These are phyloP conservation scores for Metarhizium brunneum DNA, from an alignment of 2,329 filamentous ascomycete species.

Conservation along the genomic window DNA sequence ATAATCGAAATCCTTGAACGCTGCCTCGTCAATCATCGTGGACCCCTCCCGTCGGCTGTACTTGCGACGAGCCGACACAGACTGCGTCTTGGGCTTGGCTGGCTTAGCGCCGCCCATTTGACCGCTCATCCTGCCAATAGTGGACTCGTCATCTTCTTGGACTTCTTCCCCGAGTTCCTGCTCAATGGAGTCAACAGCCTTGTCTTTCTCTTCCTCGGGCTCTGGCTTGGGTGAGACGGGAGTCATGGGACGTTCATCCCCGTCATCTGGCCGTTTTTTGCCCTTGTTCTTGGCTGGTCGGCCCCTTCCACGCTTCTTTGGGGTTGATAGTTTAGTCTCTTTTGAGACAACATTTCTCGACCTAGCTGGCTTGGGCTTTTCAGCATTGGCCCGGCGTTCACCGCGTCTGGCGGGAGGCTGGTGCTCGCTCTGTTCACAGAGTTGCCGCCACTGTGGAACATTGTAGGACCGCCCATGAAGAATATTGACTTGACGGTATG, in stretches of 20 bases:
- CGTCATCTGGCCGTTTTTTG: slow-evolving; percentile 28
- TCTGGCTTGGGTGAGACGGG: slow-evolving; percentile 45
- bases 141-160: slow-evolving; percentile 34
- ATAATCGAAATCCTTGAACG: slow-evolving; percentile 88
- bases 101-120: slow-evolving; percentile 41
- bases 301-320: slow-evolving; percentile 31
- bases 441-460: slow-evolving; percentile 85
- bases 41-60: slow-evolving; percentile 72
- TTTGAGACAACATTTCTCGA: slow-evolving; percentile 26
- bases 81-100: slow-evolving; percentile 55
- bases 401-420: slow-evolving; percentile 89
- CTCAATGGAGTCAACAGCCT: slow-evolving; percentile 40
- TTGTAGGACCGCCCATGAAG: slow-evolving; percentile 95
- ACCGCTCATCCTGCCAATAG: slow-evolving; percentile 19
- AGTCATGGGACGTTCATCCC: slow-evolving; percentile 48
- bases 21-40: slow-evolving; percentile 77
- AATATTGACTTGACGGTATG: slow-evolving; percentile 94
- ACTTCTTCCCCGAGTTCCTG: slow-evolving; percentile 32
- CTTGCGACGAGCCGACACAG: slow-evolving; percentile 78
- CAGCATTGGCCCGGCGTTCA: slow-evolving; percentile 58
- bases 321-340: slow-evolving; percentile 19
- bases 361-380: slow-evolving; percentile 38
- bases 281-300: slow-evolving; percentile 28
- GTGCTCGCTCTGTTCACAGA: slow-evolving; percentile 92
- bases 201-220: slow-evolving; percentile 17